Base-by-base conservation (phyloP, 352 stramenopile species). In the Phytophthora sp. region DNA sequence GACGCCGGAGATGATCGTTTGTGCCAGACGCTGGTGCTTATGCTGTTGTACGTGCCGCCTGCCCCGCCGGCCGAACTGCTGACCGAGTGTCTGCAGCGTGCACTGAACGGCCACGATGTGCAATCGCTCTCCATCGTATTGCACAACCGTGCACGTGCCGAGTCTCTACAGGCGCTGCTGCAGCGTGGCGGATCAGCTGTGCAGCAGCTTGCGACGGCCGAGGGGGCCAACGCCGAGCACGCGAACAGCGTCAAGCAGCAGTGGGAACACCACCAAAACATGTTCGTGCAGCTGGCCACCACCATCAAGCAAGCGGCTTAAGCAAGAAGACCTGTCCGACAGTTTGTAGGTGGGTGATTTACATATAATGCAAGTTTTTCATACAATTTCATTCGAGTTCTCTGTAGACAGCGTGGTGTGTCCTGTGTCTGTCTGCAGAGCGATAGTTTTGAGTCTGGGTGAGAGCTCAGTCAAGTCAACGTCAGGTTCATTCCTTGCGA, bases 1-100 rank as follows among this genome's bases (percentile, higher is more conserved):
- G 82, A 86, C 30, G 41, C 57, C 1, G 77, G 82, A 7, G 74
- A 88, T 55, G 82, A 91, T 52, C 78, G 82, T 6, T 57, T 95
- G 12, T 91, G 83, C 41, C 84, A 95, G 65, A 90, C 87, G 27
- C 67, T 95, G 30, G 87, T 95, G 65, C 80, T 95, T 6, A 86
- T 88, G 59, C 63, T 95, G 41, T 72, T 93, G 24, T 95, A 92
- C 67, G 80, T 93, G 49, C 86, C 80, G n/a, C 83, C 86, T n/a
- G 68, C 84, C 7, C 83, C 84, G 20, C 71, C 85, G 1, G 71
- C 82, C 1, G 79, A 91, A 45, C 66, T 94, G 30, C 74, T 95
- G 11, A 79, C 80, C 0, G 79, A 90, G 39, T 91, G 83, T 27
- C 70, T 95, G 4, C 58, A 79, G 50, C 80, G 81, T 23, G 81